Evolutionary conservation across 768 basidiomycete species (phyloP).

Genomic region (Boletus speciosus): DNA sequence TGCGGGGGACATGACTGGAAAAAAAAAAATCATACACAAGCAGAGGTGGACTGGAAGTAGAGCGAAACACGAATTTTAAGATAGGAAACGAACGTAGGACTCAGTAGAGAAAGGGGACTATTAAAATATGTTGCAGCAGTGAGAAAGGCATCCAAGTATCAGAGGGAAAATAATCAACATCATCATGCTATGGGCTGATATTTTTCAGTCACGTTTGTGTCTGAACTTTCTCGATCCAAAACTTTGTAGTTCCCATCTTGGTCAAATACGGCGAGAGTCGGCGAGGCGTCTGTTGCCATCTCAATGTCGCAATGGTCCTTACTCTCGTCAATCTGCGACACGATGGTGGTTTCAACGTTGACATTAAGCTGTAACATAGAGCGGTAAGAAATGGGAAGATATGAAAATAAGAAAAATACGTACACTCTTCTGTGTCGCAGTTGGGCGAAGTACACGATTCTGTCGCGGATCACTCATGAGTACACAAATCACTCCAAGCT

Average conservation of each 20-base stretch:
- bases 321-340: slow-evolving; percentile 30
- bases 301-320: slow-evolving; percentile 25
- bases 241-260: slow-evolving; percentile 9
- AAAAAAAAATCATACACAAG: background rate
- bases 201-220: slow-evolving; percentile 17
- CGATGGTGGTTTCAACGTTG: slow-evolving; percentile 33
- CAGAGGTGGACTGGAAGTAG: background rate
- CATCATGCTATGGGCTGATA: slow-evolving; percentile 10
- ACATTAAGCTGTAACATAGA: slow-evolving; percentile 24
- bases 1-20: no score
- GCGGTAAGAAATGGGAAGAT: background rate
- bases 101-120: background rate
- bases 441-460: slow-evolving; percentile 23
- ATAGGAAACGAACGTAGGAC: background rate
- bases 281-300: slow-evolving; percentile 1
- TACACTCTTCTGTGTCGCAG: slow-evolving; percentile 21
- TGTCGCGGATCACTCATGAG: slow-evolving; percentile 1
- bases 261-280: slow-evolving; percentile 8
- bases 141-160: background rate
- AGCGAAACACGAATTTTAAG: background rate
- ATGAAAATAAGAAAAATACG: background rate
- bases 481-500: background rate
- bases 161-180: background rate
- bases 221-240: slow-evolving; percentile 17
- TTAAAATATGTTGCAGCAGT: slow-evolving; percentile 9